Base-by-base conservation (phyloP, 1,284 basidiomycete species). In the Malassezia dermatis region DNA sequence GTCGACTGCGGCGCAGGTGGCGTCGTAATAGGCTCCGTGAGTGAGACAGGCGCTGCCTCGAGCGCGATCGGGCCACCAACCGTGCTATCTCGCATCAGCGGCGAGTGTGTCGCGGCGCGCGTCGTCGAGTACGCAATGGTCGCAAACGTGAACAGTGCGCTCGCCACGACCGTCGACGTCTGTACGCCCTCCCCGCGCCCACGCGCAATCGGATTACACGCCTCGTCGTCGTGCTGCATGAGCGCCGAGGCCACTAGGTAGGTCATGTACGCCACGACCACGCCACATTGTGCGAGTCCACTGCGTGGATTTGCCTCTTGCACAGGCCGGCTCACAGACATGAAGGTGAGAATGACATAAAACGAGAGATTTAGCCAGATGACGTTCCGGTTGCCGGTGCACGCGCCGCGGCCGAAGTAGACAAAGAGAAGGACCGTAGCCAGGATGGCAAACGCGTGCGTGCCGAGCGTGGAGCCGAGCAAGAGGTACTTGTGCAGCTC, bases 81-180 rank as follows among this genome's bases (percentile, higher is more conserved):
- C 76, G 3, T 82, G 77, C 43, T 83, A 10, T 91, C 91, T 0
- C 88, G 86, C 30, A 96, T 78, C 11, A 89, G 89, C 60, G 86
- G 84, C 67, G 86, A 89, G 76, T 94, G 90, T 0, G 93, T 98
- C 7, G 94, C 93, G 1, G 94, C 93, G 43, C 94, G 81, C 21
- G 85, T 89, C 0, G 93, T 98, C 21, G 90, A 94, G 75, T 96
- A 98, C 10, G 94, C 93, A 64, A 98, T 95, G 2, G 94, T 91
- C 43, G 96, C 77, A 81, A 99, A 96, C 1, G 93, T 99, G 77
- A 99, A 95, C 13, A 90, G 76, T 4, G 89, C 94, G 40, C 93
- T 94, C 40, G 96, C 79, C 24, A 96, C 80, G 30, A 93, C 84
- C 1, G 89, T 87, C 3, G 89, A 90, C 21, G 84, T 90, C 60